Evolutionary conservation across 192 early-diverging fungal species (phyloP), one percentile per base, ranked within the genome.

Genomic region (Coemansia sp.): DNA sequence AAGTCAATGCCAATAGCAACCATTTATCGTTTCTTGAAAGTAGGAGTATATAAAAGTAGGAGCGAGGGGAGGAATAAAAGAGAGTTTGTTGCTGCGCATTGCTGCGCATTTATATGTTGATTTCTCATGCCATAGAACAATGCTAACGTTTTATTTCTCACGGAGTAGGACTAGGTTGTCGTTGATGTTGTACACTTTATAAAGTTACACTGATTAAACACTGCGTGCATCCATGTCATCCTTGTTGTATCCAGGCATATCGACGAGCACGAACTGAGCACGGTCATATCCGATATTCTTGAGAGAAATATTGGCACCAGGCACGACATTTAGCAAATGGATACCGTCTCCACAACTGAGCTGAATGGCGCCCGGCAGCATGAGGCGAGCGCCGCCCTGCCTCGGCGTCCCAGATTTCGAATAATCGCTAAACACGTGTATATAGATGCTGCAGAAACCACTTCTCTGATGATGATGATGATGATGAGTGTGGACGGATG

Each of bases 1-100:
- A 85, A 64, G 73, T 89, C 88, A 65, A 89, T 87, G 71, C 88
- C 88, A 70, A 89, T 59, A 68, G 81, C n/a, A n/a, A n/a, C n/a
- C n/a, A n/a, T n/a, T n/a, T n/a, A n/a, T n/a, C n/a, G n/a, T n/a
- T n/a, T n/a, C n/a, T n/a, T n/a, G n/a, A n/a, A n/a, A n/a, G n/a
- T n/a, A n/a, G n/a, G n/a, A n/a, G n/a, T n/a, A n/a, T n/a, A n/a
- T n/a, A n/a, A n/a, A n/a, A n/a, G n/a, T n/a, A n/a, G n/a, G n/a
- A n/a, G n/a, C n/a, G n/a, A n/a, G n/a, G n/a, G n/a, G n/a, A n/a
- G n/a, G n/a, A n/a, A n/a, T n/a, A n/a, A n/a, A n/a, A n/a, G n/a
- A n/a, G n/a, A n/a, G n/a, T n/a, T n/a, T n/a, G n/a, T n/a, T n/a
- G n/a, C n/a, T n/a, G n/a, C n/a, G n/a, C n/a, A n/a, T n/a, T n/a